Evolutionary conservation across 768 basidiomycete genomes (phyloP).

Genomic region (Crassisporium funariophilum): DNA sequence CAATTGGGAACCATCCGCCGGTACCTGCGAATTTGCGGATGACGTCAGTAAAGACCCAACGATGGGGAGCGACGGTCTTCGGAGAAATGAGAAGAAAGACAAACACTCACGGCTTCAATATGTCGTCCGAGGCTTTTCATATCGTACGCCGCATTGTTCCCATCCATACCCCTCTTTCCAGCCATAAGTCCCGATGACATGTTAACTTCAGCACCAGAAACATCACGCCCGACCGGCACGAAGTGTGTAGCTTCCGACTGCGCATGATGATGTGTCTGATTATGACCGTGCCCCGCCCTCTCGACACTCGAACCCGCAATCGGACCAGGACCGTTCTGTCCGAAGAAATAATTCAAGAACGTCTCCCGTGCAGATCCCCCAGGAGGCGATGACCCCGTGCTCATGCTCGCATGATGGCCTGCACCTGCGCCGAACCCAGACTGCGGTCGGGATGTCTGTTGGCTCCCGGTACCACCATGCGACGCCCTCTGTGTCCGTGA

Average conservation of each 20-base stretch:
- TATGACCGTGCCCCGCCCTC: conserved; percentile 26
- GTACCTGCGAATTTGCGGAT: conserved; percentile 43
- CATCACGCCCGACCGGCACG: conserved; percentile 62
- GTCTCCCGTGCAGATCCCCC: conserved; percentile 77
- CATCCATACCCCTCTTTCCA: conserved; percentile 68
- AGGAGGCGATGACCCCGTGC: conserved; percentile 39
- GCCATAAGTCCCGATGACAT: conserved; percentile 66
- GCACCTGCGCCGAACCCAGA: conserved; percentile 29
- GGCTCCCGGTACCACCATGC: conserved; percentile 9
- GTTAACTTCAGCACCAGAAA: conserved; percentile 54
- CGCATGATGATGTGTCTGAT: neutral
- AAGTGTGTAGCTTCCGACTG: conserved; percentile 27
- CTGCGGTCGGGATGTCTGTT: conserved; percentile 30
- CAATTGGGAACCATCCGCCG: conserved; percentile 63
- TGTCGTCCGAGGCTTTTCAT: conserved; percentile 99
- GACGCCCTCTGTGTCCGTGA: conserved; percentile 25
- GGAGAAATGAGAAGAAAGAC: conserved; percentile 2
- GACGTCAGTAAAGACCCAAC: neutral
- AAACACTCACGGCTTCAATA: conserved; percentile 85
- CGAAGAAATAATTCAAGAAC: conserved; percentile 98
- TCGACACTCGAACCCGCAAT: conserved; percentile 57
- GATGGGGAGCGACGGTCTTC: neutral
- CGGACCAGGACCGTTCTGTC: conserved; percentile 83
- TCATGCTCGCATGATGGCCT: conserved; percentile 21
- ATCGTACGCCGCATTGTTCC: conserved; percentile 85